Evolutionary conservation across 352 stramenopile genomes (phyloP), one percentile per base, ranked within the genome.

Genomic region (Aphanomyces stellatus): DNA sequence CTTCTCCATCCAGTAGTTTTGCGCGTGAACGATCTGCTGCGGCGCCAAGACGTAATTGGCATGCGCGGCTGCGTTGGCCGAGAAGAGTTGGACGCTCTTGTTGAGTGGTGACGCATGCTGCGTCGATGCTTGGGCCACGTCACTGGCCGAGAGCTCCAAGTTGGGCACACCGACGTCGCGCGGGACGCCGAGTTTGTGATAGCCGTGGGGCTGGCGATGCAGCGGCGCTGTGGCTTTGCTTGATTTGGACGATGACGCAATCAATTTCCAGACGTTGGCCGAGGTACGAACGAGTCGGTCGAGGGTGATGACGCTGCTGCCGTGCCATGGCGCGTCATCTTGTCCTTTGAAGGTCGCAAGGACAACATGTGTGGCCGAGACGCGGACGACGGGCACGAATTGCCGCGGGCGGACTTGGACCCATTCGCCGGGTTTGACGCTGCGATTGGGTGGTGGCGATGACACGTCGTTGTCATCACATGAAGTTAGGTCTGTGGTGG

Each of bases 11-110:
- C 76, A 83, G n/a, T 72, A 79, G 61, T 90, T 90, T 40, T 88
- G 82, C 2, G 75, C 70, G 3, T 71, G 69, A 28, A 88, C 76
- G 11, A 87, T 43, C 8, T 68, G 69, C 3, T 74, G 74, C 0
- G 80, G 76, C 5, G 80, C 74, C 28, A 90, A 70, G 51, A 90
- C 81, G 65, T 88, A 90, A 71, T 90, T 90, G 48, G 80, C 72
- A 68, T 90, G 77, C 22, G 84, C 40, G n/a, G 80, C 84, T 40
- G 82, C 72, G n/a, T 77, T 84, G 5, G 76, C 71, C 53, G 68
- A 75, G 51, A 85, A 90, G 33, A 87, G 55, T 33, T 85, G 72
- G 17, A 90, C 70, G 3, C 74, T 31, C 11, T 70, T 71, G 0
- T 51, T 30, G 3, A 59, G 8, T 62, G 69, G n/a, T 15, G 40